Percentiles rank a stretch among this genome's conserved stretches.
Conservation (phyloP, 1,284 basidiomycete species). For the Agroathelia rolfsii region DNA sequence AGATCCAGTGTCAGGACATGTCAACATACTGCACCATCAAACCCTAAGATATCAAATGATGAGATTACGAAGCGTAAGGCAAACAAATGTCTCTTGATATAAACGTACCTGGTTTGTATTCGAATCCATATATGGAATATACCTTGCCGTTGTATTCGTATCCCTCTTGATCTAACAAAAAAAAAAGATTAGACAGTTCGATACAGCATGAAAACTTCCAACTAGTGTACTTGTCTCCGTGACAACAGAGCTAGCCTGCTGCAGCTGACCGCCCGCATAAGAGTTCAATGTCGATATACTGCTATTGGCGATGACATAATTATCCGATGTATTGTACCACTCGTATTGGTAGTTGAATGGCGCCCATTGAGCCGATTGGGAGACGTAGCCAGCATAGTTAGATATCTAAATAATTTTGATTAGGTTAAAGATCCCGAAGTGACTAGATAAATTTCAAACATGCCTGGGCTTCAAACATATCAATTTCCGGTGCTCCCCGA, state of each 20-base stretch:
- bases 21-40: conserved; percentile 34
- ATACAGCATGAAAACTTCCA: background rate
- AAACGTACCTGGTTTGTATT: conserved; percentile 35
- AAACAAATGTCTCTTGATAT: conserved; percentile 25
- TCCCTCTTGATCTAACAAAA: conserved; percentile 19
- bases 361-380: conserved; percentile 17
- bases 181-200: conserved; percentile 5
- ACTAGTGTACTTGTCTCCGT: conserved; percentile 26
- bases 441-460: too few relatives aligned
- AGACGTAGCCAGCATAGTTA: conserved; percentile 11
- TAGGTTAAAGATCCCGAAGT: too few relatives aligned
- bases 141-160: conserved; percentile 22
- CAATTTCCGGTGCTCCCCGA: conserved; percentile 77
- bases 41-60: too few relatives aligned
- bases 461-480: conserved; percentile 67
- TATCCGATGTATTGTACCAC: conserved; percentile 6
- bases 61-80: too few relatives aligned
- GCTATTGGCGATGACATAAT: conserved; percentile 10
- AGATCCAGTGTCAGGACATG: background rate
- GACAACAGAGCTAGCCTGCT: conserved; percentile 57
- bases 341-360: conserved; percentile 12
- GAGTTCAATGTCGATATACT: conserved; percentile 30
- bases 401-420: too few relatives aligned
- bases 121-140: conserved; percentile 42
- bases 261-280: conserved; percentile 40